Evolutionary conservation across 345 rosid genomes (phyloP).

Genomic region (Ceriops zippeliana): DNA sequence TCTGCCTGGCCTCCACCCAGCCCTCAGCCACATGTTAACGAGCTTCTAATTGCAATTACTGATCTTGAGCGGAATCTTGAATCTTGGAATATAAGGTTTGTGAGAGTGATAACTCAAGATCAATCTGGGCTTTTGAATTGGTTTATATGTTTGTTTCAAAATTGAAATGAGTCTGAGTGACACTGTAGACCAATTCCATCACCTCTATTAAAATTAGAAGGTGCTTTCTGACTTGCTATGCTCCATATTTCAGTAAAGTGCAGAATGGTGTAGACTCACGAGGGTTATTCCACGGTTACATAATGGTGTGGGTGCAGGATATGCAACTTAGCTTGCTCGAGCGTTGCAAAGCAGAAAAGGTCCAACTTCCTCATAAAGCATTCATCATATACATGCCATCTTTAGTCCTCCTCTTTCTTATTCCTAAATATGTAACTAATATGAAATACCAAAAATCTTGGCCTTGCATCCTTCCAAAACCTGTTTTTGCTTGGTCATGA

Average conservation of each 20-base stretch:
- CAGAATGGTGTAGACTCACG: constrained; percentile 30
- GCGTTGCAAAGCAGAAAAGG: constrained; percentile 33
- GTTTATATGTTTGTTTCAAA: background rate
- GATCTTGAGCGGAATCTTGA: constrained; percentile 29
- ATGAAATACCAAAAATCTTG: background rate
- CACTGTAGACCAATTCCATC: background rate
- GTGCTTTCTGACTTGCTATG: constrained; percentile 8
- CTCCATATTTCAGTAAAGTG: constrained; percentile 21
- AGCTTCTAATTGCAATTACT: constrained; percentile 27
- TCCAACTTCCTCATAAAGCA: background rate
- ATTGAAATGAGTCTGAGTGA: background rate
- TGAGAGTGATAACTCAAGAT: background rate
- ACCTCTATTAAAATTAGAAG: constrained; percentile 11
- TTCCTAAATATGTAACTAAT: background rate
- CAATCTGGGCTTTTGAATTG: background rate
- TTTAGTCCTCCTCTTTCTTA: background rate
- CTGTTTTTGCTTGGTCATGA: background rate
- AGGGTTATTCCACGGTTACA: constrained; percentile 29
- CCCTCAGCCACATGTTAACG: constrained; percentile 31
- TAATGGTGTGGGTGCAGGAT: constrained; percentile 36
- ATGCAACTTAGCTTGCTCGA: constrained; percentile 33
- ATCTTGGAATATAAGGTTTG: constrained; percentile 29
- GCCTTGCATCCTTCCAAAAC: background rate
- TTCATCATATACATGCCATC: background rate
- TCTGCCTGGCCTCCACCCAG: constrained; percentile 34